Evolutionary conservation across 305 asterid genomes (phyloP).

Genomic region (Solanum hybrid): DNA sequence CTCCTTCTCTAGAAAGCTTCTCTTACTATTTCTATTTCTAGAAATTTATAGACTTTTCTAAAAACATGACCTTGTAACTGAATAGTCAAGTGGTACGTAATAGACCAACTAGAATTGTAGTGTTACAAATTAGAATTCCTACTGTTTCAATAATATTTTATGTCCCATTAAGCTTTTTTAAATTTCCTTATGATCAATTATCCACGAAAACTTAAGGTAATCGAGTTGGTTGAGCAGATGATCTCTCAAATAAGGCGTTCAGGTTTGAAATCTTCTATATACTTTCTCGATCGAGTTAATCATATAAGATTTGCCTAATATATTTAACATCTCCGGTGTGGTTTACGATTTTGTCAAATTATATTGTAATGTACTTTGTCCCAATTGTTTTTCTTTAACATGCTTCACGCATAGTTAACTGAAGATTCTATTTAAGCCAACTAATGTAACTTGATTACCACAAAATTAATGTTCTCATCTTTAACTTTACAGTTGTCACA

Average conservation of each 20-base stretch:
- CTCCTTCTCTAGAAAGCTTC: not conserved
- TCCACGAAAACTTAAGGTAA: not conserved
- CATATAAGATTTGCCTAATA: accelerated
- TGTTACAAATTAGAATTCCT: not conserved
- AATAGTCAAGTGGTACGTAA: not conserved
- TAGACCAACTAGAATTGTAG: not conserved
- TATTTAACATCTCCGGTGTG: accelerated
- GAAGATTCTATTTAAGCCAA: not conserved
- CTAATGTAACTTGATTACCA: not conserved
- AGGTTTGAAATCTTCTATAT: accelerated
- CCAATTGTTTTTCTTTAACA: not conserved
- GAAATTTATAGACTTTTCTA: not conserved
- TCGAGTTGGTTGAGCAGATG: not conserved
- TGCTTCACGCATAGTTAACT: not conserved
- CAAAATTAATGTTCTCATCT: not conserved
- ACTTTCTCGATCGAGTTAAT: accelerated
- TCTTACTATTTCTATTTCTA: not conserved
- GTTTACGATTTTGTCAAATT: not conserved
- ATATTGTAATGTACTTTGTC: not conserved
- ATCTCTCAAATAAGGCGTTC: accelerated
- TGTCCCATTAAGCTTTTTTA: not conserved
- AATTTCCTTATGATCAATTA: not conserved
- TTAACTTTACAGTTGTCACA: not conserved
- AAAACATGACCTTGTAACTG: not conserved
- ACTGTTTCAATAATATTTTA: not conserved